phyloP scores from a whole-genome alignment of 371 early-diverging fungal genomes.

The Mortierella sp. region DNA sequence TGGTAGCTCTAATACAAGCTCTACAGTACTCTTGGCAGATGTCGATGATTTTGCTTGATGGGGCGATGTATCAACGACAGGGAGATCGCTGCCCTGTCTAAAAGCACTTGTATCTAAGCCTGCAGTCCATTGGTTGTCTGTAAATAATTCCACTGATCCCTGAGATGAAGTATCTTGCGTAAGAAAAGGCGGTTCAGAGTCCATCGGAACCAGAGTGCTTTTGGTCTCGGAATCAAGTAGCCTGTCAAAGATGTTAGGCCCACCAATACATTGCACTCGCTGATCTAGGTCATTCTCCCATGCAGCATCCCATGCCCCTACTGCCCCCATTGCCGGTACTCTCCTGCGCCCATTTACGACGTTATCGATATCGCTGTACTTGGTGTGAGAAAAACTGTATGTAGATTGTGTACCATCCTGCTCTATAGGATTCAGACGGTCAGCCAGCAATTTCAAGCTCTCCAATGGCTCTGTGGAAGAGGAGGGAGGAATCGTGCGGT shows the following conservation, averaged over 20 bases:
- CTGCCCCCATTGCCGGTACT: not conserved
- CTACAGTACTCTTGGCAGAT: conserved; percentile 11
- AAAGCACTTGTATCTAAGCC: not conserved
- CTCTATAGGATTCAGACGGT: not conserved
- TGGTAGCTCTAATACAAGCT: conserved; percentile 27
- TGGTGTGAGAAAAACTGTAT: not conserved
- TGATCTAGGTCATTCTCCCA: conserved; percentile 34
- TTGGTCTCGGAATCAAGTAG: not conserved
- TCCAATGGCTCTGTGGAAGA: not conserved
- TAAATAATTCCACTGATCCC: not conserved
- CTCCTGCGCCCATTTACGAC: not conserved
- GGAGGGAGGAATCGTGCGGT: not conserved
- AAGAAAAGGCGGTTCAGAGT: not conserved
- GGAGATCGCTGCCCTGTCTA: not conserved
- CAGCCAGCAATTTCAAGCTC: conserved; percentile 12
- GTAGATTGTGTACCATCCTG: not conserved
- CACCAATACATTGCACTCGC: conserved; percentile 20
- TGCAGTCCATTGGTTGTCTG: not conserved
- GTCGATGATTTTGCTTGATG: not conserved
- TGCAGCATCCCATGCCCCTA: conserved; percentile 14
- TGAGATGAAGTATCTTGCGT: not conserved
- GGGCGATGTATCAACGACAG: not conserved
- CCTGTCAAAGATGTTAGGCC: conserved; percentile 23
- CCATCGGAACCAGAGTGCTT: not conserved
- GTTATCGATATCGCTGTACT: too few species aligned